Conservation (phyloP, 805 yeast species). For the Kodamaea sagamina region DNA sequence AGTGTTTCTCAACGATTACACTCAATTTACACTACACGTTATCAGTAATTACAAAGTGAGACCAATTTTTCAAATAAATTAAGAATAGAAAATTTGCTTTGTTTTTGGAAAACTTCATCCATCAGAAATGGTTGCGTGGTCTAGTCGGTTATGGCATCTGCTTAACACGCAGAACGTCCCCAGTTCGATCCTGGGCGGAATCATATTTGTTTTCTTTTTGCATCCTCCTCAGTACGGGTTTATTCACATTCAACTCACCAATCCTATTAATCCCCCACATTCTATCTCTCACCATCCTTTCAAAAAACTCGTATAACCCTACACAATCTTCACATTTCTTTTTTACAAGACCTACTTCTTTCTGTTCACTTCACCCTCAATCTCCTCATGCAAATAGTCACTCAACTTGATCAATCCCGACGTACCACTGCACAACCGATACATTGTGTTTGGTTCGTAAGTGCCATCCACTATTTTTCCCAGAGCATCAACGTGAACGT, state of each 20-base stretch:
- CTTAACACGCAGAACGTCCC: conserved; percentile 99
- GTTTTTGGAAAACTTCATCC: not conserved
- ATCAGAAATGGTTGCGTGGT: conserved; percentile 80
- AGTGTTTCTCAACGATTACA: too few species aligned
- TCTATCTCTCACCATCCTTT: too few species aligned
- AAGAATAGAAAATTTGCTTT: too few species aligned
- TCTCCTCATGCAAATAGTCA: conserved; percentile 46
- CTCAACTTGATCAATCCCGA: conserved; percentile 55
- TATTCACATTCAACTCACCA: too few species aligned
- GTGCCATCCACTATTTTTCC: conserved; percentile 57
- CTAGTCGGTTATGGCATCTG: conserved; percentile 99
- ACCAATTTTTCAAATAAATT: too few species aligned
- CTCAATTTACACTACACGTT: too few species aligned
- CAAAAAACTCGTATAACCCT: too few species aligned
- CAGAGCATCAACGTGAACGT: conserved; percentile 55
- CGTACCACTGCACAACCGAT: conserved; percentile 47
- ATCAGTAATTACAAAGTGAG: too few species aligned
- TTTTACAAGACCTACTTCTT: not conserved
- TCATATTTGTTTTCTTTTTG: conserved; percentile 44
- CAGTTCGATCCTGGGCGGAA: conserved; percentile 99
- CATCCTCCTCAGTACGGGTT: too few species aligned
- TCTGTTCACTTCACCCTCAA: conserved; percentile 25
- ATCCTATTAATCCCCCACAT: too few species aligned
- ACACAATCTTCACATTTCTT: too few species aligned
- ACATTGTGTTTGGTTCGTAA: conserved; percentile 61